Conservation (phyloP, 805 yeast genomes). For the Starmerella scarabaei region DNA sequence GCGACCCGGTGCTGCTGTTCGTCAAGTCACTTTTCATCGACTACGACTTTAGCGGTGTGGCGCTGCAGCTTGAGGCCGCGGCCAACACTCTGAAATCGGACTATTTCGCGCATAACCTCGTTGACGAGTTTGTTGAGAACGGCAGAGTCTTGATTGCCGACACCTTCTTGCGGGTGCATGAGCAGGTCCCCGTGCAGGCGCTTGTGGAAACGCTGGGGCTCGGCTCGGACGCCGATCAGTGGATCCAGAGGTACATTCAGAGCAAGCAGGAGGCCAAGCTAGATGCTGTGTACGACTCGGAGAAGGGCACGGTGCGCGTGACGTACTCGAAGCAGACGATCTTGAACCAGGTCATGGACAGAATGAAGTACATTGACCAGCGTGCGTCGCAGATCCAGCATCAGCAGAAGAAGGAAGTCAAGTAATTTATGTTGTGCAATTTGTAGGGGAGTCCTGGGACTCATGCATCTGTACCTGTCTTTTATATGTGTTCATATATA, state of each 20-base stretch:
- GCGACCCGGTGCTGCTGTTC: conserved; percentile 50
- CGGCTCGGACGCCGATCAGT: conserved; percentile 36
- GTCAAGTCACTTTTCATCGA: conserved; percentile 43
- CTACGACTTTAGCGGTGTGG: conserved; percentile 45
- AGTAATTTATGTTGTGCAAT: not conserved
- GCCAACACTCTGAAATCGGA: conserved; percentile 39
- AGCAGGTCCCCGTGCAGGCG: conserved; percentile 35
- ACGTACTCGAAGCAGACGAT: conserved; percentile 41
- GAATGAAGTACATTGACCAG: conserved; percentile 51
- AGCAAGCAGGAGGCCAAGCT: conserved; percentile 43
- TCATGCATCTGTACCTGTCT: too few species aligned
- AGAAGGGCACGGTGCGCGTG: conserved; percentile 8
- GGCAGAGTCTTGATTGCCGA: conserved; percentile 42
- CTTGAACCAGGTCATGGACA: conserved; percentile 56
- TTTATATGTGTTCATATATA: too few species aligned
- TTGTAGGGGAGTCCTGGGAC: too few species aligned
- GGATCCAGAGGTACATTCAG: conserved; percentile 40
- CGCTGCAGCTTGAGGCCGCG: conserved; percentile 36
- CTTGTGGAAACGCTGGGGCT: conserved; percentile 36
- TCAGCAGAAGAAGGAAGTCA: conserved; percentile 7
- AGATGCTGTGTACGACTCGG: conserved; percentile 31
- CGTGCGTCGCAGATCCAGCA: conserved; percentile 43
- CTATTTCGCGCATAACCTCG: conserved; percentile 39
- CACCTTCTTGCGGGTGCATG: conserved; percentile 43
- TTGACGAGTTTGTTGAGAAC: conserved; percentile 33